Conservation (phyloP, 495 filamentous ascomycete species). For the Acidomyces sp. region DNA sequence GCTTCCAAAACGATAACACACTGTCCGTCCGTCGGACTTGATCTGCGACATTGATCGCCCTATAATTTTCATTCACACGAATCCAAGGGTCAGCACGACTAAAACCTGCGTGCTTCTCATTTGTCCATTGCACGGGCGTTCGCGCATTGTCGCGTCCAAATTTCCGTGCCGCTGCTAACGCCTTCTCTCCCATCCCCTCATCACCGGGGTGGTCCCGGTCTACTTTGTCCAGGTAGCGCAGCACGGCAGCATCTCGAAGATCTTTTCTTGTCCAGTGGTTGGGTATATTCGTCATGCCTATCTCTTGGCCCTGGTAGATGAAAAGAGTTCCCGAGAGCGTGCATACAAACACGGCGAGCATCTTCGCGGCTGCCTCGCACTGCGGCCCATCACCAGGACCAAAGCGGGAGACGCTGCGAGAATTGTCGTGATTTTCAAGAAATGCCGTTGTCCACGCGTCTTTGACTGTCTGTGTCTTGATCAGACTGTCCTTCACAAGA, state of each 20-base stretch:
- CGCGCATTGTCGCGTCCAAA: slow-evolving; percentile 31
- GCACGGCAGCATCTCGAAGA: slow-evolving; percentile 40
- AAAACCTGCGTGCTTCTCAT: slow-evolving; percentile 26
- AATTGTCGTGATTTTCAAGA: slow-evolving; percentile 35
- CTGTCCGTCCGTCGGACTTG: slow-evolving; percentile 21
- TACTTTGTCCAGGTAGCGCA: slow-evolving; percentile 38
- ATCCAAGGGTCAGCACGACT: slow-evolving; percentile 29
- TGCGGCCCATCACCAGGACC: slow-evolving; percentile 35
- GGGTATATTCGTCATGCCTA: slow-evolving; percentile 44
- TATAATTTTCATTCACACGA: slow-evolving; percentile 30
- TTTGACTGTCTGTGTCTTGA: no score
- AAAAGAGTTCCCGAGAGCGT: slow-evolving; percentile 40
- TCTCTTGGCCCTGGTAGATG: slow-evolving; percentile 46
- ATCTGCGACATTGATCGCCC: slow-evolving; percentile 23
- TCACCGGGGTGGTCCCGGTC: slow-evolving; percentile 21
- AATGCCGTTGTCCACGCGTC: slow-evolving; percentile 42
- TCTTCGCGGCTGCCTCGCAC: slow-evolving; percentile 36
- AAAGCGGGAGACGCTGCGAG: slow-evolving; percentile 33
- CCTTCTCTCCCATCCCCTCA: slow-evolving; percentile 18
- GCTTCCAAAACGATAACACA: slow-evolving; percentile 36
- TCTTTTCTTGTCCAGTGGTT: slow-evolving; percentile 32
- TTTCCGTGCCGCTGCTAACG: slow-evolving; percentile 20
- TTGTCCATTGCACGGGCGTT: slow-evolving; percentile 30
- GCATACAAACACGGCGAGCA: slow-evolving; percentile 39
- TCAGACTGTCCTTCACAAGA: no score